These are phyloP conservation scores for Colletotrichum cereale DNA, from an alignment of 2,329 filamentous ascomycete genomes.

Conservation along the genomic window DNA sequence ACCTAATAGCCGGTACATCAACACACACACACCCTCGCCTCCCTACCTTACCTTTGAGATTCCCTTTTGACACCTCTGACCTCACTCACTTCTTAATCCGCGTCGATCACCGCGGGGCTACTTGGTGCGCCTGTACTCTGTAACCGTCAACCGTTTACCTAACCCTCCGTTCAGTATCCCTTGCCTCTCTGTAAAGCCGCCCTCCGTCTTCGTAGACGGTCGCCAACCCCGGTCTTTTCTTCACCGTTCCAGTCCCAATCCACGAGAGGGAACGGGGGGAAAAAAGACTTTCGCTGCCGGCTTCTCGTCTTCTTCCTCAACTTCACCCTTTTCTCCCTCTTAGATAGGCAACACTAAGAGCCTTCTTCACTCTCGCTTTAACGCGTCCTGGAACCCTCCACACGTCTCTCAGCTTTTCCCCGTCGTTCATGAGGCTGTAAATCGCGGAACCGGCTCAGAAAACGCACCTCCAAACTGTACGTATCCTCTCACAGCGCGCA, in stretches of 20 bases:
- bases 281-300: slow-evolving; percentile 38
- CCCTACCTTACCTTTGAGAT: slow-evolving; percentile 34
- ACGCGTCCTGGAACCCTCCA: background rate
- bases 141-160: slow-evolving; percentile 12
- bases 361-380: background rate
- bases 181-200: slow-evolving; percentile 9
- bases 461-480: slow-evolving; percentile 33
- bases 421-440: slow-evolving; percentile 34
- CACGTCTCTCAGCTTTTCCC: slow-evolving; percentile 17
- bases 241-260: slow-evolving; percentile 34
- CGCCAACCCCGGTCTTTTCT: slow-evolving; percentile 24
- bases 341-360: slow-evolving; percentile 29
- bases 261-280: slow-evolving; percentile 11
- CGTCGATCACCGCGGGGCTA: slow-evolving; percentile 40
- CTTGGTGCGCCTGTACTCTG: background rate
- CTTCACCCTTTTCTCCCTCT: slow-evolving; percentile 19
- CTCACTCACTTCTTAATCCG: slow-evolving; percentile 38
- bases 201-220: slow-evolving; percentile 13
- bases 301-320: slow-evolving; percentile 20
- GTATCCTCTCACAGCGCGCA: slow-evolving; percentile 34
- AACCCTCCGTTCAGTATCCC: slow-evolving; percentile 11
- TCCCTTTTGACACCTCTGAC: slow-evolving; percentile 40
- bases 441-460: slow-evolving; percentile 28
- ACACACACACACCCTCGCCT: slow-evolving; percentile 37
- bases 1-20: slow-evolving; percentile 26